A percentile compares a stretch with the other conserved stretches of the same genome.
These are phyloP conservation scores for Cystobasidiaceae sp. DNA, from an alignment of 1,284 basidiomycete species.

Conservation along the genomic window DNA sequence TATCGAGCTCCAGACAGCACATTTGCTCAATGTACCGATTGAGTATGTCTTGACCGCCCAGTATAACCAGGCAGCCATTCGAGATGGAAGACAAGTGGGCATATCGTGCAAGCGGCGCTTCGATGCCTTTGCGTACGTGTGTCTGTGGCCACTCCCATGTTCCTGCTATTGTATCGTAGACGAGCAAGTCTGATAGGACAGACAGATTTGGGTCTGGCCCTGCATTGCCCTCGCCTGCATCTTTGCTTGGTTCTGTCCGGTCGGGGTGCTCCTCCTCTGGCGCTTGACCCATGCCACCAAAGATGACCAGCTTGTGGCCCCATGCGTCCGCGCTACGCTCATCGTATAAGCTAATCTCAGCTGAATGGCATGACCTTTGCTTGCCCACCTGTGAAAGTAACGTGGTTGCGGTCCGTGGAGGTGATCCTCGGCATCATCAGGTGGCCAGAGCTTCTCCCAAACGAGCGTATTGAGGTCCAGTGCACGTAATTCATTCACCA, in stretches of 20 bases:
- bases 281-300: slow-evolving; percentile 80
- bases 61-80: slow-evolving; percentile 69
- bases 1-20: slow-evolving; percentile 72
- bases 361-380: slow-evolving; percentile 60
- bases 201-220: slow-evolving; percentile 34
- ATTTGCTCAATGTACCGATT: slow-evolving; percentile 70
- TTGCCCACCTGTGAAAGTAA: slow-evolving; percentile 53
- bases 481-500: slow-evolving; percentile 80
- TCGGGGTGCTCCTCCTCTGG: slow-evolving; percentile 46
- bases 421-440: slow-evolving; percentile 28
- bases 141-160: slow-evolving; percentile 34
- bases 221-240: slow-evolving; percentile 33
- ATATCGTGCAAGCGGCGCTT: slow-evolving; percentile 72
- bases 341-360: slow-evolving; percentile 55
- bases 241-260: not conserved
- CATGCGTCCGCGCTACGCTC: slow-evolving; percentile 85
- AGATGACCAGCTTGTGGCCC: slow-evolving; percentile 77
- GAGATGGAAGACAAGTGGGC: slow-evolving; percentile 83
- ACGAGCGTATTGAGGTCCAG: slow-evolving; percentile 71
- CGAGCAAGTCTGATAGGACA: slow-evolving; percentile 35
- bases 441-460: slow-evolving; percentile 67
- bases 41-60: slow-evolving; percentile 45
- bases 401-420: slow-evolving; percentile 43
- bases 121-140: slow-evolving; percentile 40
- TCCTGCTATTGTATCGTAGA: slow-evolving; percentile 33